A percentile compares a stretch with the other conserved stretches of the same genome.
These are phyloP conservation scores for Blastobotrys buckinghamii DNA, from an alignment of 1,139 yeast species.

Conservation along the genomic window DNA sequence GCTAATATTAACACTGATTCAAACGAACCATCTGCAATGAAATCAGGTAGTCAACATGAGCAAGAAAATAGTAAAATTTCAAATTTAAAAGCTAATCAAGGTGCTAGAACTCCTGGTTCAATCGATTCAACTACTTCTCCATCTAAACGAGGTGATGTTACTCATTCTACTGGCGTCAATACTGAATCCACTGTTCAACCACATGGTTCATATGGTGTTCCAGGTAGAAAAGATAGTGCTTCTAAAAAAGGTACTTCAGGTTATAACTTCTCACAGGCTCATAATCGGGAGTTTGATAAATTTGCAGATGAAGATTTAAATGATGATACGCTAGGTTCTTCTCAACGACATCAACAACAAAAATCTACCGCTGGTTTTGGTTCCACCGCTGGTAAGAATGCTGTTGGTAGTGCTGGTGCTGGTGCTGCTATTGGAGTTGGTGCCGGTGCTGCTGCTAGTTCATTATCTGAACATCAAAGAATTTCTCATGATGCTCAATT, in stretches of 20 bases:
- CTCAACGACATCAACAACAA: background rate
- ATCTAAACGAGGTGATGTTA: background rate
- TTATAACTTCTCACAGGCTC: background rate
- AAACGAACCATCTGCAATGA: no score
- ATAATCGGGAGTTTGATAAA: background rate
- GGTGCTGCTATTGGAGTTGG: background rate
- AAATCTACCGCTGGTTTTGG: no score
- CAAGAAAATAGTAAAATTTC: no score
- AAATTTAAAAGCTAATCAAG: no score
- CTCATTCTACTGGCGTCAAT: background rate
- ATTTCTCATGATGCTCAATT: background rate
- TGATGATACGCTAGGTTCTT: no score
- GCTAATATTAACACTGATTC: constrained; percentile 5
- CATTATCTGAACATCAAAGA: background rate
- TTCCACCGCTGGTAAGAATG: no score
- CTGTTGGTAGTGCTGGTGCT: background rate
- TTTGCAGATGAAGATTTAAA: background rate
- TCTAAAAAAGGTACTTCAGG: background rate
- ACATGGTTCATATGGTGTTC: constrained; percentile 1
- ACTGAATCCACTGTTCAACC: background rate
- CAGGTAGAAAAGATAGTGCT: background rate
- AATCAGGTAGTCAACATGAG: no score
- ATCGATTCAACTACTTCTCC: no score
- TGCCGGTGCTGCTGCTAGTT: background rate
- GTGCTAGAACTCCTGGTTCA: no score